Conservation (phyloP, 805 yeast genomes). For the Starmerella lactis-condensi region DNA sequence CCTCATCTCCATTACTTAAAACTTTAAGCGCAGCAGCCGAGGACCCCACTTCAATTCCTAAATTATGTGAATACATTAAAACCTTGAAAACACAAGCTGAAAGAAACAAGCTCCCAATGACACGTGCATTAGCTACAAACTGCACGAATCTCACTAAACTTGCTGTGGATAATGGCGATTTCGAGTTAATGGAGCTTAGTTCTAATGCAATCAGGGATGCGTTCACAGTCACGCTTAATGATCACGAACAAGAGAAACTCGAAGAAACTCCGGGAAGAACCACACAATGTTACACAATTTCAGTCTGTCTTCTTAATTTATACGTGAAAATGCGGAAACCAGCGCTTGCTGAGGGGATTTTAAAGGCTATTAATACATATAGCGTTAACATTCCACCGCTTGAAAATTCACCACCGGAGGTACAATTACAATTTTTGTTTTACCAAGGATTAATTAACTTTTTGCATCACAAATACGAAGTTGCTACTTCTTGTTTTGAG, state of each 20-base stretch:
- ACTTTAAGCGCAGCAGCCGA: too few relatives aligned
- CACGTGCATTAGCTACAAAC: too few relatives aligned
- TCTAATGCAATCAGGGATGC: conserved; percentile 8
- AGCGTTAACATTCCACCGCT: conserved; percentile 10
- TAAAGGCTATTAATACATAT: conserved; percentile 11
- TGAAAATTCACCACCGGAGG: conserved; percentile 3
- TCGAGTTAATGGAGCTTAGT: background rate
- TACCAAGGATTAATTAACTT: conserved; percentile 14
- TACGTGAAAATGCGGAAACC: conserved; percentile 14
- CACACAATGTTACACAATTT: conserved; percentile 8
- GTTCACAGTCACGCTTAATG: conserved; percentile 11
- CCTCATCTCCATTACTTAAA: too few relatives aligned
- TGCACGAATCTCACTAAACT: background rate
- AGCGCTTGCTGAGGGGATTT: conserved; percentile 15
- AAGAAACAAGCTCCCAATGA: too few relatives aligned
- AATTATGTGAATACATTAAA: too few relatives aligned
- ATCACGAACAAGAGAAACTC: conserved; percentile 8
- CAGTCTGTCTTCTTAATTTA: conserved; percentile 10
- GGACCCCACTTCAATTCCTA: too few relatives aligned
- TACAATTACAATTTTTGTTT: conserved; percentile 10
- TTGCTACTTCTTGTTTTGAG: conserved; percentile 6
- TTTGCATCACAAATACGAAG: conserved; percentile 9
- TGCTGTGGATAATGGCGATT: background rate
- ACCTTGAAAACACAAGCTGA: too few relatives aligned
- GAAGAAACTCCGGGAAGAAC: conserved; percentile 11